A percentile compares a stretch with the other conserved stretches of the same genome.
Conservation (phyloP, 176 grass and related monocot genomes). For the Rhynchospora pubera region DNA sequence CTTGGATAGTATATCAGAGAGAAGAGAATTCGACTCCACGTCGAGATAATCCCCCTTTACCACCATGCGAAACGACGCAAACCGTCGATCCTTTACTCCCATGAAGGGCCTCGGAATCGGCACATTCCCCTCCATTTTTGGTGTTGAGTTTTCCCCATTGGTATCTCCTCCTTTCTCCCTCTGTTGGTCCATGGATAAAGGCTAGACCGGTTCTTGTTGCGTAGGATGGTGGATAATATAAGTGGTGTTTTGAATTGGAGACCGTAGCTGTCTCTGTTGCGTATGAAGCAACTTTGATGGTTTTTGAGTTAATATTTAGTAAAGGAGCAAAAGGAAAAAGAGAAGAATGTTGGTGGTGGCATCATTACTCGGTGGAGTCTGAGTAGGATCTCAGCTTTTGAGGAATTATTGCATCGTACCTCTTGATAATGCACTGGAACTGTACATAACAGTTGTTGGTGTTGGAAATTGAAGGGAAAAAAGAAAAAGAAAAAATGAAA, state of each 20-base stretch:
- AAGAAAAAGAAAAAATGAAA: not conserved
- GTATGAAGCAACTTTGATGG: slow-evolving; percentile 16
- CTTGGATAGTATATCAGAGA: slow-evolving; percentile 73
- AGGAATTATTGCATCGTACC: not conserved
- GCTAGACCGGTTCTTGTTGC: not conserved
- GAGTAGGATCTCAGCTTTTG: not conserved
- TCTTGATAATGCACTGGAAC: not conserved
- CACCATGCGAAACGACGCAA: slow-evolving; percentile 41
- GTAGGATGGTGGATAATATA: not conserved
- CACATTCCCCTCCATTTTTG: not conserved
- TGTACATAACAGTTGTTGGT: not conserved
- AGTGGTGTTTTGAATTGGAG: slow-evolving; percentile 13
- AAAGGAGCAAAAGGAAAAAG: slow-evolving; percentile 8
- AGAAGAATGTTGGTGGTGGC: not conserved
- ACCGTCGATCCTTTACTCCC: slow-evolving; percentile 61
- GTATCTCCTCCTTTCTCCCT: not conserved
- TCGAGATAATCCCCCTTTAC: slow-evolving; percentile 79
- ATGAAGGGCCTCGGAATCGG: slow-evolving; percentile 36
- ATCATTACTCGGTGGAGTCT: slow-evolving; percentile 3
- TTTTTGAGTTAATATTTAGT: not conserved
- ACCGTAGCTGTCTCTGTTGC: slow-evolving; percentile 15
- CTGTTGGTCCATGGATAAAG: slow-evolving; percentile 7
- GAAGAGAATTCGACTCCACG: slow-evolving; percentile 50
- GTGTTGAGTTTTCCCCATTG: not conserved
- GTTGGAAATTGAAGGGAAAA: too few relatives aligned